Percentiles rank a stretch among this genome's conserved stretches.
Conservation (phyloP, 2,329 filamentous ascomycete genomes). For the Colletotrichum liaoningense region DNA sequence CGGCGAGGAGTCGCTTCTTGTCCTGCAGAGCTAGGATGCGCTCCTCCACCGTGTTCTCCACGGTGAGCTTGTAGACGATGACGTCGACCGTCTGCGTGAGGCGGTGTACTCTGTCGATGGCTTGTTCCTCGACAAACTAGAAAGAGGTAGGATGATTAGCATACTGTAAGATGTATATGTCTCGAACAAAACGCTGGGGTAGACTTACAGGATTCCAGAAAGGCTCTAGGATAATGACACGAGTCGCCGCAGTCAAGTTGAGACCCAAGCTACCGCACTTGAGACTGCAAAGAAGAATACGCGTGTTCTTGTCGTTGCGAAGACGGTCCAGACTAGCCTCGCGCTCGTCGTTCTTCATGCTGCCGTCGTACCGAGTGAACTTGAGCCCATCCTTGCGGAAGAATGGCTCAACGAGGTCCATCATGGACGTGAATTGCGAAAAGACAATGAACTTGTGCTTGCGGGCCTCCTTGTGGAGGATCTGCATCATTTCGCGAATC, state of each 20-base stretch:
- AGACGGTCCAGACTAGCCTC: conserved; percentile 86
- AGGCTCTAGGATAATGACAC: conserved; percentile 94
- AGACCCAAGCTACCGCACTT: conserved; percentile 94
- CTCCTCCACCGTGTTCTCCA: conserved; percentile 89
- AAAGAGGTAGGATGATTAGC: conserved; percentile 28
- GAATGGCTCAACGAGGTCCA: conserved; percentile 95
- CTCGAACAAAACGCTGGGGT: too few species aligned
- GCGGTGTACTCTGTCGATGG: conserved; percentile 98
- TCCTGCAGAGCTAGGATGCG: conserved; percentile 95
- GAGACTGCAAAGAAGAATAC: conserved; percentile 90
- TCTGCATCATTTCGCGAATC: conserved; percentile 84
- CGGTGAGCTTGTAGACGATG: conserved; percentile 92
- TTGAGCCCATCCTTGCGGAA: conserved; percentile 78
- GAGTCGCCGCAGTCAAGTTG: conserved; percentile 92
- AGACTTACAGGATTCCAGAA: conserved; percentile 92
- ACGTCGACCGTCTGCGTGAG: conserved; percentile 97
- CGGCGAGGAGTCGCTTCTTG: conserved; percentile 91
- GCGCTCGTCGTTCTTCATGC: conserved; percentile 92
- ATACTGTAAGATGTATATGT: background rate
- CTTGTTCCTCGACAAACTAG: conserved; percentile 96
- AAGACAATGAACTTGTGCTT: conserved; percentile 98
- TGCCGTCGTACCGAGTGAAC: conserved; percentile 92
- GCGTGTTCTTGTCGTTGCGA: conserved; percentile 78
- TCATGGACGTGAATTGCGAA: conserved; percentile 98
- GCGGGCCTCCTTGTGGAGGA: conserved; percentile 81